phyloP scores from a whole-genome alignment of 352 stramenopile genomes.

The Stephanocyclus meneghinianus region DNA sequence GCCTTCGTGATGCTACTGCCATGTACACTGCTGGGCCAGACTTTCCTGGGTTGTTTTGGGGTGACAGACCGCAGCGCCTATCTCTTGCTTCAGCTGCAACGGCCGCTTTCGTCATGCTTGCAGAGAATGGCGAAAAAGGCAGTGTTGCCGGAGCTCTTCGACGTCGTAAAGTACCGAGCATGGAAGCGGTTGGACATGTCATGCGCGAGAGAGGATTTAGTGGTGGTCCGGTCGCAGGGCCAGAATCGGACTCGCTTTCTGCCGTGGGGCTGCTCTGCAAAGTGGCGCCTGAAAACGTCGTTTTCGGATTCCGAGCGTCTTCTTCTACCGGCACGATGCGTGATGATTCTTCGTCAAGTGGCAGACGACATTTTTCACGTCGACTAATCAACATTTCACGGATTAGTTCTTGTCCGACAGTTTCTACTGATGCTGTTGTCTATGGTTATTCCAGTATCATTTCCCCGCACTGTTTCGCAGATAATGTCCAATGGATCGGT shows the following conservation, averaged over 20 bases:
- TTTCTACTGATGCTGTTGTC: constrained; percentile 75
- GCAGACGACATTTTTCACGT: constrained; percentile 38
- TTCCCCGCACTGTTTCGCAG: constrained; percentile 77
- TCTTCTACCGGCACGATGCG: constrained; percentile 46
- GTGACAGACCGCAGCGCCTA: constrained; percentile 79
- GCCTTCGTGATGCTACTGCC: constrained; percentile 72
- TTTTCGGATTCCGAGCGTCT: constrained; percentile 76
- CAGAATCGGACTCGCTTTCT: constrained; percentile 71
- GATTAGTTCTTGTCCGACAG: constrained; percentile 59
- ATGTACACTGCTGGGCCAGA: constrained; percentile 80
- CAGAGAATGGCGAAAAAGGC: constrained; percentile 78
- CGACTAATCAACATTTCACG: constrained; percentile 78
- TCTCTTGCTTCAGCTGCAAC: constrained; percentile 79
- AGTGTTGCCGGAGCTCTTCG: constrained; percentile 76
- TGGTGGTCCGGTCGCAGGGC: constrained; percentile 33
- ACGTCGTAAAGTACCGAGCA: constrained; percentile 69
- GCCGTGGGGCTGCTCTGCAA: constrained; percentile 75
- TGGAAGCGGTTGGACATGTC: constrained; percentile 77
- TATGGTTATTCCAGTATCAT: constrained; percentile 76
- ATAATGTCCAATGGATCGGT: constrained; percentile 82
- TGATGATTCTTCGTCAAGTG: constrained; percentile 28
- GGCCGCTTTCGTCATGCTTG: constrained; percentile 74
- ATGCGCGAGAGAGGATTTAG: constrained; percentile 64
- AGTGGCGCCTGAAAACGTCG: constrained; percentile 70
- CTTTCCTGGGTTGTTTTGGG: constrained; percentile 82